Evolutionary conservation across 2,329 filamentous ascomycete genomes (phyloP).

Genomic region (Phaeomoniella chlamydospora): DNA sequence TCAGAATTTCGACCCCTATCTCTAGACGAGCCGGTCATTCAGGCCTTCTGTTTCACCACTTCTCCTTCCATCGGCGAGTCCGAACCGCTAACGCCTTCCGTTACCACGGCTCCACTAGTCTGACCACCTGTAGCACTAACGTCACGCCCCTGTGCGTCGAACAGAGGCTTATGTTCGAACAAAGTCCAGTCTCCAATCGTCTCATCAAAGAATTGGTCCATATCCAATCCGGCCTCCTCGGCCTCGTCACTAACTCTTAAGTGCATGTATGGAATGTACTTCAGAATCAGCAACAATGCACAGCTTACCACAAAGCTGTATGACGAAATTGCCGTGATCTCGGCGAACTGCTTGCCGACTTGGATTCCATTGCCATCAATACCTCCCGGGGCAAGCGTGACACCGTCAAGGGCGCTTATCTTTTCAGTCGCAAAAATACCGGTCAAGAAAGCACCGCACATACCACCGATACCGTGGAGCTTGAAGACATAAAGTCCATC

Average conservation of each 20-base stretch:
- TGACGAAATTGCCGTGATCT: constrained; percentile 36
- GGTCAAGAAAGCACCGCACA: constrained; percentile 42
- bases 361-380: constrained; percentile 42
- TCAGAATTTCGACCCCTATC: too few relatives aligned
- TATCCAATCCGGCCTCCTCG: constrained; percentile 40
- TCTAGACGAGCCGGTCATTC: too few relatives aligned
- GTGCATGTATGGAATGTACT: constrained; percentile 36
- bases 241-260: constrained; percentile 39
- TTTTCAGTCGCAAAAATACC: constrained; percentile 37
- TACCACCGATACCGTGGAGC: constrained; percentile 42
- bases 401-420: constrained; percentile 32
- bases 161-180: constrained; percentile 8
- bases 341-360: constrained; percentile 40
- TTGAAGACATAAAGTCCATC: constrained; percentile 48
- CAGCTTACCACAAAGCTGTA: constrained; percentile 40
- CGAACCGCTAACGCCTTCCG: background rate
- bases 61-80: background rate
- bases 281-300: constrained; percentile 33
- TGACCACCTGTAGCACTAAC: background rate
- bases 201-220: constrained; percentile 42
- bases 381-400: constrained; percentile 28
- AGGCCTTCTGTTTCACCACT: background rate
- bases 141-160: background rate
- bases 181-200: constrained; percentile 39
- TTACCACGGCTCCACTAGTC: background rate